Conservation (phyloP, 2,329 filamentous ascomycete species). For the Penicillium sp. region DNA sequence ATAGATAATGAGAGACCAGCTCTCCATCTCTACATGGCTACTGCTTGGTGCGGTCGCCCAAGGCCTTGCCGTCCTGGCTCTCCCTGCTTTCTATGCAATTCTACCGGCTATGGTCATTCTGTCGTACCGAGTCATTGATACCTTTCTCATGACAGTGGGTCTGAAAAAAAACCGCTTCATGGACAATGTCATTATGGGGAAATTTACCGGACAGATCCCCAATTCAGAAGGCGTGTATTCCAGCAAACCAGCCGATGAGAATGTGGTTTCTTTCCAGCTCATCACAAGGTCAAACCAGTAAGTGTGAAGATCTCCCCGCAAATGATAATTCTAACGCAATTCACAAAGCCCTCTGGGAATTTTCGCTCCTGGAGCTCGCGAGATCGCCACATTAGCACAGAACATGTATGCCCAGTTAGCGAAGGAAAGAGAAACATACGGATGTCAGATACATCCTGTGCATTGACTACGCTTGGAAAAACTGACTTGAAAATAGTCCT, state of each 20-base stretch:
- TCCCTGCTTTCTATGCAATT: constrained; percentile 12
- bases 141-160: constrained; percentile 33
- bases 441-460: not conserved
- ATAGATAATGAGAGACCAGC: not conserved
- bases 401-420: not conserved
- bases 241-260: constrained; percentile 45
- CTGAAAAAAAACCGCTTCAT: constrained; percentile 41
- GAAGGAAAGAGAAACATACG: not conserved
- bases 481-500: not conserved
- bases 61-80: not conserved
- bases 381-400: constrained; percentile 31
- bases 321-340: not conserved
- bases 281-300: constrained; percentile 32
- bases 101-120: constrained; percentile 36
- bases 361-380: constrained; percentile 37
- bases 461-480: not conserved
- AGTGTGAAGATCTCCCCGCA: too few species aligned
- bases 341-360: constrained; percentile 37
- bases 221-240: constrained; percentile 35
- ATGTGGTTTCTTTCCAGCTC: constrained; percentile 45
- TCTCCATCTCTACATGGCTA: not conserved
- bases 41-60: not conserved
- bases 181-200: constrained; percentile 34
- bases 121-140: constrained; percentile 32
- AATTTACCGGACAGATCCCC: constrained; percentile 42